Evolutionary conservation across 2,329 filamentous ascomycete genomes (phyloP).

Genomic region (Xenosphaeropsis pyriputrescens): DNA sequence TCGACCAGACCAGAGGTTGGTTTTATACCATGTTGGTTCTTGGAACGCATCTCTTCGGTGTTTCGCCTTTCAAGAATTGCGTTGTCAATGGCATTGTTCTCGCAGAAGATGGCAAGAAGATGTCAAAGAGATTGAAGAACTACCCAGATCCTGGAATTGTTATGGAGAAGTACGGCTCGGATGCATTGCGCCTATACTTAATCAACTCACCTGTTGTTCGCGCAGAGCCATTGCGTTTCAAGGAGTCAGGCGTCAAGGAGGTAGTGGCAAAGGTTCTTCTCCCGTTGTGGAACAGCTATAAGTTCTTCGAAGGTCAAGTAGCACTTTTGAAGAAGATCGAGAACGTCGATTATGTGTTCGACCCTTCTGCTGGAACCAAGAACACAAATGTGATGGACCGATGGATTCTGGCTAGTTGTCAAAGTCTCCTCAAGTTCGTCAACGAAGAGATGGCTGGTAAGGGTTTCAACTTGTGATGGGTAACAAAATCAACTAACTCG

Average conservation of each 20-base stretch:
- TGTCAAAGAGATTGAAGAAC: constrained; percentile 95
- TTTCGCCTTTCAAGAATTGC: constrained; percentile 83
- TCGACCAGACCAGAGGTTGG: constrained; percentile 93
- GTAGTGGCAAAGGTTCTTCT: constrained; percentile 84
- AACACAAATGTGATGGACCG: constrained; percentile 91
- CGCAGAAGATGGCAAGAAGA: constrained; percentile 93
- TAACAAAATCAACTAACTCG: neutral
- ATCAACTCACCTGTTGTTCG: constrained; percentile 95
- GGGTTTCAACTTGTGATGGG: constrained; percentile 10
- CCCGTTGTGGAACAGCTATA: constrained; percentile 91
- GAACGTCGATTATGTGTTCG: constrained; percentile 61
- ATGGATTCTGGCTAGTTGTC: constrained; percentile 88
- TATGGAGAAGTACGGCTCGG: constrained; percentile 79
- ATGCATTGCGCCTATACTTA: constrained; percentile 85
- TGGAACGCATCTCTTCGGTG: constrained; percentile 74
- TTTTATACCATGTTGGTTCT: constrained; percentile 88
- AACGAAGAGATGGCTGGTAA: constrained; percentile 79
- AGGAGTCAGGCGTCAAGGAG: constrained; percentile 84
- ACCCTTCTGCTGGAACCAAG: constrained; percentile 57
- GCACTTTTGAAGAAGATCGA: constrained; percentile 75
- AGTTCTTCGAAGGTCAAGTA: constrained; percentile 88
- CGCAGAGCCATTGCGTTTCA: constrained; percentile 81
- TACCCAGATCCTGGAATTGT: constrained; percentile 78
- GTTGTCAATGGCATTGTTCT: constrained; percentile 94
- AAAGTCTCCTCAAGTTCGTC: constrained; percentile 81